Base-by-base conservation (phyloP, 805 yeast genomes). In the Grigorovia humatica region DNA sequence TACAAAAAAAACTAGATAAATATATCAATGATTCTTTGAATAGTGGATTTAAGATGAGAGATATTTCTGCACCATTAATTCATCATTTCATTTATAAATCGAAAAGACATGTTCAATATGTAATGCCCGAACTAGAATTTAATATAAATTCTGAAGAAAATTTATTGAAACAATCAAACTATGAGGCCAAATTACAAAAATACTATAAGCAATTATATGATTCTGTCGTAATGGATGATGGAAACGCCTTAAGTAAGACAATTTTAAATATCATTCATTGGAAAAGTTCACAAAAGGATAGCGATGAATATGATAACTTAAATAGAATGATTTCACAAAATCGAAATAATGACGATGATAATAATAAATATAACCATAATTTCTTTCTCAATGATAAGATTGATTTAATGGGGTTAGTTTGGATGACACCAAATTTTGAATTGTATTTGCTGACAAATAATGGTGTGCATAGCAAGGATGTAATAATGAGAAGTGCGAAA, bases 61-160 rank as follows among this genome's bases (percentile, higher is more conserved):
- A 76, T 48, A 71, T 81, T 20, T 80, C 79, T 1, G 83, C 82
- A 0, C 79, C 79, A 4, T 56, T 70, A 52, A 75, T 91, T 11
- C 77, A 80, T 54, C 96, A 89, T 69, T 93, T 90, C 62, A 76
- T 89, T 23, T 90, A 80, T 72, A 89, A 87, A 66, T 79, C 87
- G 38, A 82, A 79, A 53, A 70, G 70, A 20, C 77, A 78, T 52
- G 81, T 88, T 17, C 97, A 65, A 50, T 64, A 62, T 51, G 59
- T 62, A 4, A 61, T 61, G 63, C 75, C 56, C 47, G 66, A 57
- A 15, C 41, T 59, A 23, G 60, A 59, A 17, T 52, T 54, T 29
- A 56, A 65, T 30, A 54, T 35, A 7, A 38, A 53, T 12, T 48
- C 49, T 32, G 20, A 48, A 30, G 46, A 47, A 23, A 46, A 48